These are phyloP conservation scores for Hexamita inflata DNA, from an alignment of 208 protist species.

Conservation along the genomic window DNA sequence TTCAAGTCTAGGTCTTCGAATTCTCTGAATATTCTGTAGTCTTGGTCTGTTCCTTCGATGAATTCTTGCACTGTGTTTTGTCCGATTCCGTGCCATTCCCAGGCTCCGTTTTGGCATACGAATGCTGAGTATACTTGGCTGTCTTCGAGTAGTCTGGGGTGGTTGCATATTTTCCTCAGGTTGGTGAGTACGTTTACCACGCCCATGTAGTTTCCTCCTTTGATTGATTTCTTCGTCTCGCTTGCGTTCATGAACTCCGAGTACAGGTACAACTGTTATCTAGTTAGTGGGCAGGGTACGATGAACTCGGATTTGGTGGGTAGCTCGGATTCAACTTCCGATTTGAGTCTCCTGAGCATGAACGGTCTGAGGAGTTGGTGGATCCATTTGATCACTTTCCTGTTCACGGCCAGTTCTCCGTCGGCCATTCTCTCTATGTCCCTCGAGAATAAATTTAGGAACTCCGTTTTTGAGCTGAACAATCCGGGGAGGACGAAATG, in stretches of 20 bases:
- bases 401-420: constrained; percentile 54
- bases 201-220: too few species aligned
- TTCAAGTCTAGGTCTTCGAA: too few species aligned
- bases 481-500: constrained; percentile 61
- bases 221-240: not conserved
- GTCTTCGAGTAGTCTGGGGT: constrained; percentile 57
- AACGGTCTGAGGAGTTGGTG: constrained; percentile 88
- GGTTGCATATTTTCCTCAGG: constrained; percentile 62
- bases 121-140: too few species aligned
- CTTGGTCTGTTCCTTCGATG: too few species aligned
- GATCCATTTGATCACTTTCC: constrained; percentile 66
- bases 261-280: constrained; percentile 25
- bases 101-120: too few species aligned
- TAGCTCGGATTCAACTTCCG: constrained; percentile 81
- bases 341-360: constrained; percentile 86
- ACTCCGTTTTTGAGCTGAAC: constrained; percentile 52
- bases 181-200: constrained; percentile 67
- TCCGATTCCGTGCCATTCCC: too few species aligned
- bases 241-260: not conserved
- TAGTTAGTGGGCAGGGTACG: constrained; percentile 13
- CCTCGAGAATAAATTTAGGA: constrained; percentile 34
- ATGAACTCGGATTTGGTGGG: constrained; percentile 60
- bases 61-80: too few species aligned
- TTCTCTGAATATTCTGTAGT: too few species aligned
- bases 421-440: constrained; percentile 18